Conservation (phyloP, 805 yeast species). For the Hanseniaspora nectarophila region DNA sequence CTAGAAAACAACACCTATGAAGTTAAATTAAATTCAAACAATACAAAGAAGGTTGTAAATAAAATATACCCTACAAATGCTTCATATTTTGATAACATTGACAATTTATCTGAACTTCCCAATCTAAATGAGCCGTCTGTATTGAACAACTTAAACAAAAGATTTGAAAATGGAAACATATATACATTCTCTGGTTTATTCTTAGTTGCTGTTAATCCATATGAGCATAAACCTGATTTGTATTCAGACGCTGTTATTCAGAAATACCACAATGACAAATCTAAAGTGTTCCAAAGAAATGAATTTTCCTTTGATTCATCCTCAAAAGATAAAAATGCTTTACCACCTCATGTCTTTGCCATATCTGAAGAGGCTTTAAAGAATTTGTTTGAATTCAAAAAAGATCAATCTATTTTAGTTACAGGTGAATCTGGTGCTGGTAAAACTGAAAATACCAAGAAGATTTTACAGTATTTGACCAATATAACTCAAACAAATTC, state of each 20-base stretch:
- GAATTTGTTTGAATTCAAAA: slow-evolving; percentile 52
- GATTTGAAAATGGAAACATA: slow-evolving; percentile 68
- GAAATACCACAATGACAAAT: slow-evolving; percentile 36
- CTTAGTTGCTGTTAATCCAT: slow-evolving; percentile 91
- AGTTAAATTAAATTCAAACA: slow-evolving; percentile 16
- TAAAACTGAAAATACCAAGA: slow-evolving; percentile 93
- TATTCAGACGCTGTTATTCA: slow-evolving; percentile 42
- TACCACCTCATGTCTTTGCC: slow-evolving; percentile 79
- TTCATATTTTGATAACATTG: slow-evolving; percentile 73
- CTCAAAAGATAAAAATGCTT: background rate
- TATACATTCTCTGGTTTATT: slow-evolving; percentile 93
- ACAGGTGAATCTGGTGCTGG: slow-evolving; percentile 99
- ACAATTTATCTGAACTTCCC: slow-evolving; percentile 92
- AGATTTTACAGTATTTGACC: slow-evolving; percentile 82
- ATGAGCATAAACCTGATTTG: slow-evolving; percentile 62
- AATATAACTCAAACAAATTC: slow-evolving; percentile 43
- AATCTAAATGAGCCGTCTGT: slow-evolving; percentile 92
- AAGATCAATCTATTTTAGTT: slow-evolving; percentile 84
- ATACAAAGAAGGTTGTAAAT: slow-evolving; percentile 10
- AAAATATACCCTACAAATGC: slow-evolving; percentile 50
- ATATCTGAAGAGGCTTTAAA: slow-evolving; percentile 78
- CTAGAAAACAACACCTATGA: slow-evolving; percentile 35
- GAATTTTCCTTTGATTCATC: background rate
- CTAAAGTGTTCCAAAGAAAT: slow-evolving; percentile 18
- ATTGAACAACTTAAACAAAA: slow-evolving; percentile 62